A percentile compares a stretch with the other conserved stretches of the same genome.
These are phyloP conservation scores for California macrophylla DNA, from an alignment of 441 rosid genomes.

Conservation along the genomic window DNA sequence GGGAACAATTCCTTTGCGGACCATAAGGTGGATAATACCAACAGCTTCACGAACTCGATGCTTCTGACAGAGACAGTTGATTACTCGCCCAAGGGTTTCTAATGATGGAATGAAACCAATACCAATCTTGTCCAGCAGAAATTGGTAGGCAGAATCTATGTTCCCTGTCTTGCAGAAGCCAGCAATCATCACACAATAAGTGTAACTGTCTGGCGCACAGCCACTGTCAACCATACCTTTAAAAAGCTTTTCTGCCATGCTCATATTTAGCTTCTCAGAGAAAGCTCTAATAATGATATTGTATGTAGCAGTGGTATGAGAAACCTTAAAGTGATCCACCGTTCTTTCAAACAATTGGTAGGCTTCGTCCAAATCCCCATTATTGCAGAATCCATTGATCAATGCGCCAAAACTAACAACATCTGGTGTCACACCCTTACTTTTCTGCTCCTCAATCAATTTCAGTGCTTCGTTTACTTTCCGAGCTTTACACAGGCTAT, in stretches of 20 bases:
- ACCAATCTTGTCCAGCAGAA: constrained; percentile 47
- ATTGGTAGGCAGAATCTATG: constrained; percentile 43
- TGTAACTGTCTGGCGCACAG: constrained; percentile 54
- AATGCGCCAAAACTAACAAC: constrained; percentile 55
- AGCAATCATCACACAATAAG: constrained; percentile 69
- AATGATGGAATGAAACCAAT: constrained; percentile 60
- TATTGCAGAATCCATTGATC: constrained; percentile 55
- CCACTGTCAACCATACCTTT: constrained; percentile 49
- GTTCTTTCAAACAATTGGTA: constrained; percentile 46
- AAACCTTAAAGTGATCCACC: constrained; percentile 41
- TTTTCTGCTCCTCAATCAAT: constrained; percentile 47
- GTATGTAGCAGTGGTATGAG: constrained; percentile 52
- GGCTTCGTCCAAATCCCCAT: constrained; percentile 60
- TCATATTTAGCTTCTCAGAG: constrained; percentile 49
- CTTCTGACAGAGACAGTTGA: constrained; percentile 73
- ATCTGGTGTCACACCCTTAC: constrained; percentile 52
- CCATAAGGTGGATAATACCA: constrained; percentile 61
- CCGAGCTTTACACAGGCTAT: constrained; percentile 70
- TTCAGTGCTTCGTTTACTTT: constrained; percentile 56
- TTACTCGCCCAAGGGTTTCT: constrained; percentile 63
- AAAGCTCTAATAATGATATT: constrained; percentile 72
- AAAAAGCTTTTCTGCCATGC: constrained; percentile 56
- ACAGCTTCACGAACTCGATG: constrained; percentile 65
- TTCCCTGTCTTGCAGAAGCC: constrained; percentile 76
- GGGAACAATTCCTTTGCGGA: constrained; percentile 58